Evolutionary conservation across 257 asterid genomes (phyloP), one percentile per base, ranked within the genome.

Genomic region (Parsonsia alboflavescens): DNA sequence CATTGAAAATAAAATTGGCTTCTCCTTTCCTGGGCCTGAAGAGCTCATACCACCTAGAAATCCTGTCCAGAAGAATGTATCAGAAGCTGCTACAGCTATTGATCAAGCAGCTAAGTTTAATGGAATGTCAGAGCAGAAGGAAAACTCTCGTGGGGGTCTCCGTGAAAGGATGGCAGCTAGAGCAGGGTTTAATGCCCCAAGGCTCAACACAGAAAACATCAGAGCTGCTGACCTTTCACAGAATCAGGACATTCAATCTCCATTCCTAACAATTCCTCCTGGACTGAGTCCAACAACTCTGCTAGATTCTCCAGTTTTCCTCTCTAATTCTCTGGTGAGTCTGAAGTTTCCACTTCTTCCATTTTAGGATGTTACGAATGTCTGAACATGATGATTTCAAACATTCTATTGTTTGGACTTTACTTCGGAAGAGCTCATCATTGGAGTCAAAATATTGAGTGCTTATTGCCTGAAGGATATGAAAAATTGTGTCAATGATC

Each of bases 221-320:
- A 87, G 86, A 61, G 78, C 89, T 59, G 75, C 83, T 28, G 86
- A 84, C 70, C 82, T 82, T 62, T 81, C 89, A 49, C 82, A 82
- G 74, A 85, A 77, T 58, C 85, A 82, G 54, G 89, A 85, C 63
- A 83, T 84, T 58, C 86, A 52, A 56, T 90, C 93, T 62, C 92
- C 96, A 54, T 92, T 83, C 84, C 75, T 90, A 79, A 88, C 92
- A 12, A 87, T 90, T 73, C 89, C 96, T 81, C 86, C 97, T 8
- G 97, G 96, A 79, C 88, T 90, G 78, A 92, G 96, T 84, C 97
- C 97, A 6, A 82, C 96, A n/a, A 80, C 83, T 50, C 84, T 90
- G 85, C 90, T 92, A 8, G 97, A 92, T 61, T 90, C 97, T 75
- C 97, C 97, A 7, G 90, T 90, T 49, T 90, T 92, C 75, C 83